Base-by-base conservation (phyloP, 2,329 filamentous ascomycete species). In the Phialophora verrucosa region DNA sequence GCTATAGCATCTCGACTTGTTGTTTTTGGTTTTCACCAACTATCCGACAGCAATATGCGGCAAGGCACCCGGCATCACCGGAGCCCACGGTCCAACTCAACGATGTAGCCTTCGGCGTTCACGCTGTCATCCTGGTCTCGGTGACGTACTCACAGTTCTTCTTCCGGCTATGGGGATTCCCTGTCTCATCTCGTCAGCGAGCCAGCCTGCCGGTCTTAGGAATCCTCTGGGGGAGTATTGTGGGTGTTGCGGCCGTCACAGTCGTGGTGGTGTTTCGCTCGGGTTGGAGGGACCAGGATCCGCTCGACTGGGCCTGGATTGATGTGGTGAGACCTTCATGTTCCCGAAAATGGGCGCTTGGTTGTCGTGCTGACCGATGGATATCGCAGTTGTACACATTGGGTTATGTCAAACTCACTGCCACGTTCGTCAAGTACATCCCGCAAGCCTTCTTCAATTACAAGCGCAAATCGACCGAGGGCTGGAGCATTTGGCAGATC, bases 401-500 rank as follows among this genome's bases (percentile, higher is more conserved):
- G 35, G 92, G 91, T 50, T 96, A 96, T 76, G 89, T 96, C 76
- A 99, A 99, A 80, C 83, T 99, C 38, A 78, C 93, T 62, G 87
- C 96, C 71, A 97, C 94, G 0, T 81, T 97, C 29, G 86, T 96
- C 79, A 99, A 99, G 81, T 98, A 97, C 79, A 88, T 92, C 55
- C 95, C 95, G 4, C 93, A 97, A 82, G 87, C 91, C 44, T 83
- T 90, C 74, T 84, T 90, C 72, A 98, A 98, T 81, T 93, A 90
- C 76, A 88, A 88, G 73, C 92, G 94, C 74, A 86, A 90, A 75
- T 96, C 91, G 64, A 98, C 95, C 0, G 80, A 85, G 23, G 95
- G 95, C 44, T 98, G 94, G 93, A 90, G 88, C 73, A 97, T 97
- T 71, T 82, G 82, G 68, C 90, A 92, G 76, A 93, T 97, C 73